A percentile compares a stretch with the other conserved stretches of the same genome.
Evolutionary conservation across 202 grass and related monocot genomes (phyloP).

Genomic region (Eragrostis tef): DNA sequence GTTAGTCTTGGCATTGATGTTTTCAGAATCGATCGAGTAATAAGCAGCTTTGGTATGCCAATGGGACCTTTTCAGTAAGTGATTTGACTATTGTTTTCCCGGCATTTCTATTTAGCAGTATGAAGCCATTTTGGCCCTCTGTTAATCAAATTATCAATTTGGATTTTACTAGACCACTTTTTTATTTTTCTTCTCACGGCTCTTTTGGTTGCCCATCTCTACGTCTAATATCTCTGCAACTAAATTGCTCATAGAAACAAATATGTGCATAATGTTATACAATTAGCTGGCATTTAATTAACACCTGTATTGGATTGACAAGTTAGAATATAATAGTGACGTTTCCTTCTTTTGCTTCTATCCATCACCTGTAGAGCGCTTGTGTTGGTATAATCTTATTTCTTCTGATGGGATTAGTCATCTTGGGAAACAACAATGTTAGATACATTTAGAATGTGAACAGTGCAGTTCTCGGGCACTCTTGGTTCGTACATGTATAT

Average conservation of each 20-base stretch:
- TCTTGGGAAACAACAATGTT: too few species aligned
- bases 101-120: slow-evolving; percentile 1
- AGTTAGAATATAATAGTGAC: not conserved
- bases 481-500: too few species aligned
- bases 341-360: not conserved
- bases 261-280: not conserved
- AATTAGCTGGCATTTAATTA: not conserved
- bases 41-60: slow-evolving; percentile 95
- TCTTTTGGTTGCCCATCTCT: too few species aligned
- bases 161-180: not conserved
- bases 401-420: too few species aligned
- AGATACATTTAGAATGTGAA: too few species aligned
- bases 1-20: slow-evolving; percentile 89
- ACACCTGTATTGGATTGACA: not conserved
- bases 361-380: not conserved
- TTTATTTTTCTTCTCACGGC: not conserved
- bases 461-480: too few species aligned
- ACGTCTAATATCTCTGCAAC: too few species aligned
- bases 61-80: slow-evolving; percentile 99
- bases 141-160: not conserved
- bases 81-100: slow-evolving; percentile 33
- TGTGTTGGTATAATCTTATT: too few species aligned
- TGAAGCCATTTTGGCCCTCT: not conserved
- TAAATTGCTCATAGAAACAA: too few species aligned
- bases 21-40: slow-evolving; percentile 84